Evolutionary conservation across 345 rosid species (phyloP).

Genomic region (Euclidium syriacum): DNA sequence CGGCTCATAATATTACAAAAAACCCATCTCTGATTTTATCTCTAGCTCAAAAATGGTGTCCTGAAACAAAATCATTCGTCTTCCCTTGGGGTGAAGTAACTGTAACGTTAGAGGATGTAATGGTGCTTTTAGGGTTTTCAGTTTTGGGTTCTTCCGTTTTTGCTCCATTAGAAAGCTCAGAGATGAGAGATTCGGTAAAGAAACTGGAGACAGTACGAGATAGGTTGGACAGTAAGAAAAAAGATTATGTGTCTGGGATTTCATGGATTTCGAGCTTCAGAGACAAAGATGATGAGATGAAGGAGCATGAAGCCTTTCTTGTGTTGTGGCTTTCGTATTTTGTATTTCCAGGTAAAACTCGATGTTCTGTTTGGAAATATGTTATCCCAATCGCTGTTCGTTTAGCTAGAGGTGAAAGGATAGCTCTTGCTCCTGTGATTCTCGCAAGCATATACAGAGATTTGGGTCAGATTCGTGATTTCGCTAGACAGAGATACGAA

Average conservation of each 20-base stretch:
- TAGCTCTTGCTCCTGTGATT: slow-evolving; percentile 39
- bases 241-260: too few relatives aligned
- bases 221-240: too few relatives aligned
- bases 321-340: slow-evolving; percentile 32
- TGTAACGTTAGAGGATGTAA: slow-evolving; percentile 44
- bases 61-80: slow-evolving; percentile 40
- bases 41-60: slow-evolving; percentile 46
- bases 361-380: not conserved
- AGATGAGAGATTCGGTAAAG: too few relatives aligned
- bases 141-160: slow-evolving; percentile 44
- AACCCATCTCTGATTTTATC: slow-evolving; percentile 27
- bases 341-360: slow-evolving; percentile 8
- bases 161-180: too few relatives aligned
- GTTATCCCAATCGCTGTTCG: slow-evolving; percentile 30
- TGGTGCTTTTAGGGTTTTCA: slow-evolving; percentile 41
- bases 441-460: slow-evolving; percentile 37
- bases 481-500: not conserved
- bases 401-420: slow-evolving; percentile 36
- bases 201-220: too few relatives aligned
- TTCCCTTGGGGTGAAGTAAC: slow-evolving; percentile 63
- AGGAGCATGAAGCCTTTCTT: slow-evolving; percentile 51
- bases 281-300: slow-evolving; percentile 22
- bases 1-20: slow-evolving; percentile 23
- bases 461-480: slow-evolving; percentile 16
- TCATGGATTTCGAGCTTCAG: slow-evolving; percentile 33